Evolutionary conservation across 2,329 filamentous ascomycete genomes (phyloP), one percentile per base, ranked within the genome.

Genomic region (Calonectria pseudoturangicola): DNA sequence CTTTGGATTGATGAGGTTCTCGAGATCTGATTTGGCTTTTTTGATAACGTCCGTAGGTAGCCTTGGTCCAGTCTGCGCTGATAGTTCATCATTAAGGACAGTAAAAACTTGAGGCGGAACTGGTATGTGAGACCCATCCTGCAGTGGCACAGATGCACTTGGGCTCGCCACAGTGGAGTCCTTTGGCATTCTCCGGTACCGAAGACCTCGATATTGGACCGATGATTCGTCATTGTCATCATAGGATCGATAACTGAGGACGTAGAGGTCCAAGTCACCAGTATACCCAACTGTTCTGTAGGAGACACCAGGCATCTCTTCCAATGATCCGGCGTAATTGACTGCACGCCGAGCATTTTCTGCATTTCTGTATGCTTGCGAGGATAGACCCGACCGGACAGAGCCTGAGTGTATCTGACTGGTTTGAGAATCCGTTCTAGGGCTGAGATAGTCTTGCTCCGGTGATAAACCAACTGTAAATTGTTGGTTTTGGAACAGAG

Each of bases 141-240:
- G 54, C 1, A 41, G 16, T 2, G 54, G 33, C 16, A 25, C 8
- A 41, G n/a, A 21, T 8, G 33, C 21, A 21, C 39, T 25, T 12
- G 39, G 21, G 5, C 21, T 41, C 15, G 36, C 13, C 2, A 21
- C n/a, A 15, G 39, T 21, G 3, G 54, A 13, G 12, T 60, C 21
- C 0, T 21, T 25, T 12, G 16, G n/a, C 54, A 60, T 60, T 41
- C 36, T 60, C 16, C 54, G 33, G 18, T 60, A 60, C 54, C 54
- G 36, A 27, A 60, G 54, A 41, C 54, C 54, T 10, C 54, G 54
- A 25, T 60, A 60, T 60, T 60, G 54, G 21, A 60, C 54, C 7
- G 54, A 41, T n/a, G 54, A 60, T 25, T 60, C 54, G 21, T 60
- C 54, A 27, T 60, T 60, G 16, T 60, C 54, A 60, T 60, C 54